Conservation (phyloP, 2,329 filamentous ascomycete genomes). For the Venturiaceae sp. region DNA sequence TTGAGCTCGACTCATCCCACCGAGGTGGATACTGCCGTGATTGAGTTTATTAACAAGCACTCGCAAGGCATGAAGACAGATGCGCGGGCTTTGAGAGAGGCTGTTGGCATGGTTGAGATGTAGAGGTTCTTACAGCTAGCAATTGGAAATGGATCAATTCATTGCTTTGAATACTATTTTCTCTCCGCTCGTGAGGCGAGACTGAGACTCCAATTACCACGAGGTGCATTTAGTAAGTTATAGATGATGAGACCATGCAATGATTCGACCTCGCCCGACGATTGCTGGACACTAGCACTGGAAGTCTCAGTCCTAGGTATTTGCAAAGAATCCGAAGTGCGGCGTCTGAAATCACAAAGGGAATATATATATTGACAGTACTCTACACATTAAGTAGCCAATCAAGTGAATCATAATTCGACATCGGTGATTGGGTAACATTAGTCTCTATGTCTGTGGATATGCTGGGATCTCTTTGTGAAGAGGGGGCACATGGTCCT, state of each 20-base stretch:
- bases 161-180: background rate
- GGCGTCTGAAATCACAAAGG: too few relatives aligned
- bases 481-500: background rate
- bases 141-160: background rate
- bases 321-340: too few relatives aligned
- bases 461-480: too few relatives aligned
- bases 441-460: background rate
- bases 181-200: too few relatives aligned
- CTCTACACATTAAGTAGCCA: too few relatives aligned
- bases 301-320: too few relatives aligned
- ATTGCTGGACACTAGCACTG: too few relatives aligned
- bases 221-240: too few relatives aligned
- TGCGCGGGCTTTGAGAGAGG: constrained; percentile 38
- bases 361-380: too few relatives aligned
- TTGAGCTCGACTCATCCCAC: constrained; percentile 36
- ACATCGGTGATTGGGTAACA: background rate
- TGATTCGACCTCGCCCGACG: too few relatives aligned
- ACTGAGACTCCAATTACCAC: too few relatives aligned
- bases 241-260: too few relatives aligned
- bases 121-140: background rate
- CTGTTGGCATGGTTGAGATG: constrained; percentile 43
- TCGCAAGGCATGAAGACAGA: constrained; percentile 32
- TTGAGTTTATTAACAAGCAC: constrained; percentile 22
- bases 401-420: background rate
- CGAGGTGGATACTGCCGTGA: constrained; percentile 29